Evolutionary conservation across 345 rosid species (phyloP), one percentile per base, ranked within the genome.

Genomic region (Salix exigua): DNA sequence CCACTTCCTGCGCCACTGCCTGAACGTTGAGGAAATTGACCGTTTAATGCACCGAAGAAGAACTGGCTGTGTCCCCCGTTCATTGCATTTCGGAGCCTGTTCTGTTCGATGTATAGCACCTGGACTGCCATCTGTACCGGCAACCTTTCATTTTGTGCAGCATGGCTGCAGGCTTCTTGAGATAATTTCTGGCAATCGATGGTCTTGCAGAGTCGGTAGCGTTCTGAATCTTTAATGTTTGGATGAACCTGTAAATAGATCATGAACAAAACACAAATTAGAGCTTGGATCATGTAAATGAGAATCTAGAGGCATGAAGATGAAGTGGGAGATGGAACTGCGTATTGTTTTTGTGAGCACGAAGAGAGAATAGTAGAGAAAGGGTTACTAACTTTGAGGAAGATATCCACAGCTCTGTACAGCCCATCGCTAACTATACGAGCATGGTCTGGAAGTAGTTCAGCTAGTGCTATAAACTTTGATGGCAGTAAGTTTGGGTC

Each of bases 81-180:
- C 99, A 96, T 96, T 18, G 99, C 99, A 68, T 93, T 93, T 70
- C 97, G 81, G 25, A 96, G 95, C 78, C 97, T 90, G 85, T 91
- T 92, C 75, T 96, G 99, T 87, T 96, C 98, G 16, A 92, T 93
- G 83, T 92, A 92, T 10, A 96, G 82, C 40, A 93, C 98, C 76
- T 96, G 98, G 44, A 96, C 97, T 7, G 99, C 97, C 98, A 92
- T 96, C 76, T 93, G 99, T 37, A 96, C 95, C 0, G 99, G 99
- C 23, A 96, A 70, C 78, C 99, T 91, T 78, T 96, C 99, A 70
- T 96, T 93, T 58, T 96, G 99, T 1, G 97, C 98, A 0, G 98
- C 99, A 21, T 96, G 98, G 85, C 98, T 92, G 84, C 99, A 96
- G 40, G 99, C 99, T 85, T 96, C 99, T 75, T 93, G 98, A n/a